phyloP scores from a whole-genome alignment of 2,329 filamentous ascomycete species.

The Alternaria triticina region DNA sequence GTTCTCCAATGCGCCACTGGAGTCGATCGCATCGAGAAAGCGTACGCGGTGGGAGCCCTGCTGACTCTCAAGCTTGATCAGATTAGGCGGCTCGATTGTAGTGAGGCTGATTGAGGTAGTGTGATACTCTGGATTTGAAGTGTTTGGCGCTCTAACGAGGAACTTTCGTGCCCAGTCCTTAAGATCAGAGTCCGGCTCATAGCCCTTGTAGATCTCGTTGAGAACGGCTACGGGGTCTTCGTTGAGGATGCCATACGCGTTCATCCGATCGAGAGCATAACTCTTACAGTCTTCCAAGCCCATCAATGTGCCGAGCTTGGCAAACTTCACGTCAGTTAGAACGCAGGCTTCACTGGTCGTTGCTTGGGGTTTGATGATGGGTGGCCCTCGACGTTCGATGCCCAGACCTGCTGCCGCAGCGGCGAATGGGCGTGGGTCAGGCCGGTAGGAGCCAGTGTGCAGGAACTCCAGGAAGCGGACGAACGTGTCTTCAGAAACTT shows the following conservation, averaged over 20 bases:
- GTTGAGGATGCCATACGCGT: slow-evolving; percentile 33
- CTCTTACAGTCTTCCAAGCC: slow-evolving; percentile 47
- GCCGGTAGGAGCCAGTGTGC: slow-evolving; percentile 31
- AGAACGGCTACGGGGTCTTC: slow-evolving; percentile 48
- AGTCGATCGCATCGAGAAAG: slow-evolving; percentile 23
- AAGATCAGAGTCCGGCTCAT: slow-evolving; percentile 30
- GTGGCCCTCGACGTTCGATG: slow-evolving; percentile 23
- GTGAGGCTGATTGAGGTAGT: not conserved
- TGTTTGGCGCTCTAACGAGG: slow-evolving; percentile 13
- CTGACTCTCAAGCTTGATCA: slow-evolving; percentile 31
- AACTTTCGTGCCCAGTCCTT: slow-evolving; percentile 32
- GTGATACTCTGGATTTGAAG: not conserved
- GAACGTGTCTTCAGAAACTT: slow-evolving; percentile 36
- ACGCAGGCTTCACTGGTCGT: slow-evolving; percentile 15
- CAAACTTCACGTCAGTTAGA: slow-evolving; percentile 31
- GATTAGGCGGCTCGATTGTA: slow-evolving; percentile 22
- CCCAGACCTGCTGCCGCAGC: slow-evolving; percentile 7
- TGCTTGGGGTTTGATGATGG: slow-evolving; percentile 27
- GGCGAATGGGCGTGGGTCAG: slow-evolving; percentile 18
- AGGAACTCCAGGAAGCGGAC: slow-evolving; percentile 43
- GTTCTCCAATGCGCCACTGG: slow-evolving; percentile 25
- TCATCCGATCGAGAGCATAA: slow-evolving; percentile 44
- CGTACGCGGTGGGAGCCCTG: slow-evolving; percentile 15
- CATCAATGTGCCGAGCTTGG: slow-evolving; percentile 44
- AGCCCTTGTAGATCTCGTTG: slow-evolving; percentile 41